These are phyloP conservation scores for Yamadazyma tumulicola DNA, from an alignment of 805 yeast genomes.

Conservation along the genomic window DNA sequence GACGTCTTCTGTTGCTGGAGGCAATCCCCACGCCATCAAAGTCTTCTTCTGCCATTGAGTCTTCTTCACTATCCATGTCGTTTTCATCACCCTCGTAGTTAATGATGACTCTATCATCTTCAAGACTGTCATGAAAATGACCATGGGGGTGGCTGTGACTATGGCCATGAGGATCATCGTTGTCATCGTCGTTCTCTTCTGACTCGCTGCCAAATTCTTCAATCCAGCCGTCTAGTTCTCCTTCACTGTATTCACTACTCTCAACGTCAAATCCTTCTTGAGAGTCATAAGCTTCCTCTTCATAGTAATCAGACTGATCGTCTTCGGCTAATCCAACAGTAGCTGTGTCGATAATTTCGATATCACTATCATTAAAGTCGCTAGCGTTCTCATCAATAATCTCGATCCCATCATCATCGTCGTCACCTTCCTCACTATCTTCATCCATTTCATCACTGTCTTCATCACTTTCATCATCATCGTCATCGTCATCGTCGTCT, in stretches of 20 bases:
- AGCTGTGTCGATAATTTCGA: constrained; percentile 18
- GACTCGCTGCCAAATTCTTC: constrained; percentile 31
- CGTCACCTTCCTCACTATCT: constrained; percentile 31
- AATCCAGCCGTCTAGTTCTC: constrained; percentile 39
- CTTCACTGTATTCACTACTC: constrained; percentile 32
- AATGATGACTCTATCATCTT: constrained; percentile 3
- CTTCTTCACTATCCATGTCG: constrained; percentile 18
- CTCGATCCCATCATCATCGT: constrained; percentile 23
- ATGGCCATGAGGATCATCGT: constrained; percentile 11
- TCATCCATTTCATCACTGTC: constrained; percentile 23
- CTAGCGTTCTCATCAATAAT: constrained; percentile 43
- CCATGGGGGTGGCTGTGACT: not conserved
- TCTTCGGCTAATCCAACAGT: constrained; percentile 9
- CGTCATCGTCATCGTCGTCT: constrained; percentile 42
- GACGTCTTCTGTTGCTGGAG: constrained; percentile 14
- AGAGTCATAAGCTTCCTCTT: constrained; percentile 19
- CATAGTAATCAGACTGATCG: constrained; percentile 8
- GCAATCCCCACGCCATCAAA: constrained; percentile 16
- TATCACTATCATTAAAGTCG: constrained; percentile 11
- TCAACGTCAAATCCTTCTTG: constrained; percentile 30
- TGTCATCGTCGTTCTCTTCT: constrained; percentile 15
- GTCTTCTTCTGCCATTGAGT: constrained; percentile 19
- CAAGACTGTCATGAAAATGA: constrained; percentile 8
- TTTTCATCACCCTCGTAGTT: constrained; percentile 16
- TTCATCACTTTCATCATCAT: constrained; percentile 20